Evolutionary conservation across 805 yeast species (phyloP).

Genomic region (Lachancea waltii): DNA sequence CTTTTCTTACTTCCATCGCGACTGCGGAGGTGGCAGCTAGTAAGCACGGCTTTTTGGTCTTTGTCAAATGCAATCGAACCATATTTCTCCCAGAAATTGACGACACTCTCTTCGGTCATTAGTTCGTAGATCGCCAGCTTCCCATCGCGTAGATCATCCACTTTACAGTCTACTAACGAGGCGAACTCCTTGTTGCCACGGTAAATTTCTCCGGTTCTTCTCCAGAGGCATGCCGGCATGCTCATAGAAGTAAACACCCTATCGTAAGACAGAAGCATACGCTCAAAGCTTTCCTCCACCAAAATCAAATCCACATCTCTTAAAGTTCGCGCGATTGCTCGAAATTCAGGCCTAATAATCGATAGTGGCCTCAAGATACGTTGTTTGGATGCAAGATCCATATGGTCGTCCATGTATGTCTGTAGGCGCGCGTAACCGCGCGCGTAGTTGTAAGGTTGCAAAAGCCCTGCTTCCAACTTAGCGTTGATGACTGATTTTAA

Average conservation of each 20-base stretch:
- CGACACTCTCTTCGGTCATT: slow-evolving; percentile 94
- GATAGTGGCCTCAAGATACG: slow-evolving; percentile 80
- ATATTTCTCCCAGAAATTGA: slow-evolving; percentile 95
- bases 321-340: slow-evolving; percentile 84
- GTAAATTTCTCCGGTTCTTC: slow-evolving; percentile 94
- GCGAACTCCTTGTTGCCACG: slow-evolving; percentile 96
- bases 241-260: slow-evolving; percentile 96
- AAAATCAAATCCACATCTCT: slow-evolving; percentile 86
- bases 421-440: slow-evolving; percentile 88
- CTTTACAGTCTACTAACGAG: slow-evolving; percentile 77
- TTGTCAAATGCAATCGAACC: slow-evolving; percentile 95
- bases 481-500: slow-evolving; percentile 91
- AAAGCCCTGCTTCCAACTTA: slow-evolving; percentile 84
- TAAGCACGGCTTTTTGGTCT: slow-evolving; percentile 89
- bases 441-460: slow-evolving; percentile 91
- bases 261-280: slow-evolving; percentile 89
- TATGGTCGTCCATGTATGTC: slow-evolving; percentile 85
- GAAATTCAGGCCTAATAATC: slow-evolving; percentile 83
- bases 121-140: slow-evolving; percentile 86
- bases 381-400: slow-evolving; percentile 77
- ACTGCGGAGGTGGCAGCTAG: slow-evolving; percentile 82
- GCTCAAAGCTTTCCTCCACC: slow-evolving; percentile 90
- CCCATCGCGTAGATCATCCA: slow-evolving; percentile 90
- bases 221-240: slow-evolving; percentile 94
- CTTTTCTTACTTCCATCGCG: slow-evolving; percentile 73